Evolutionary conservation across 805 yeast genomes (phyloP).

Genomic region (Yamadazyma nakazawae): DNA sequence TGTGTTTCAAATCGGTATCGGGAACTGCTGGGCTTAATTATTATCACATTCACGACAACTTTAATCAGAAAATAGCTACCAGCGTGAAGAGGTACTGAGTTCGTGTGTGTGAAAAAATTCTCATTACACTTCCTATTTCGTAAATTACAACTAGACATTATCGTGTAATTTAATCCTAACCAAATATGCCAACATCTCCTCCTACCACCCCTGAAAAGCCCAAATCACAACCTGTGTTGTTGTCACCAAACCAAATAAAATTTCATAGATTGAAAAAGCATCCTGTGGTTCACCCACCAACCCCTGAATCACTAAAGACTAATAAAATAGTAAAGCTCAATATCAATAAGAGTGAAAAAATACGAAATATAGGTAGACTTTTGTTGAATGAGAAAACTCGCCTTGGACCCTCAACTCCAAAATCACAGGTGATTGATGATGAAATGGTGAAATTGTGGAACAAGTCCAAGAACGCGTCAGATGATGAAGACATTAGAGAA

Average conservation of each 20-base stretch:
- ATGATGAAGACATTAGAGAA: conserved; percentile 1
- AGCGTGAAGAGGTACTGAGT: too few relatives aligned
- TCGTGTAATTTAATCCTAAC: not conserved
- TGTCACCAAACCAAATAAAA: not conserved
- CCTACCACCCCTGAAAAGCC: not conserved
- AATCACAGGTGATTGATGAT: conserved; percentile 30
- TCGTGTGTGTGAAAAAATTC: not conserved
- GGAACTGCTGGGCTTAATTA: too few relatives aligned
- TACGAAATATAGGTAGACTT: conserved; percentile 8
- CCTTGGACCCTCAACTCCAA: conserved; percentile 32
- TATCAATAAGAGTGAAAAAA: not conserved
- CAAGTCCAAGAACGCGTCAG: not conserved
- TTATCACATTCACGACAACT: too few relatives aligned
- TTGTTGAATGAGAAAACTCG: conserved; percentile 12
- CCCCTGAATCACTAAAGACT: conserved; percentile 10
- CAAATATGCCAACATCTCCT: not conserved
- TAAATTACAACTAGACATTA: conserved; percentile 1
- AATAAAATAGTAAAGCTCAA: conserved; percentile 4
- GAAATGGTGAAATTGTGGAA: conserved; percentile 26
- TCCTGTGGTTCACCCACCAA: conserved; percentile 5
- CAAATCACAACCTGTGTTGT: not conserved
- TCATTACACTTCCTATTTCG: conserved; percentile 12
- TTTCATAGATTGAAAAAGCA: not conserved
- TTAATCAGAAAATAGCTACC: too few relatives aligned
- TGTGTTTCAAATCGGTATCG: too few relatives aligned